phyloP scores from a whole-genome alignment of 805 yeast genomes.

The Jamesozyma lodderae region DNA sequence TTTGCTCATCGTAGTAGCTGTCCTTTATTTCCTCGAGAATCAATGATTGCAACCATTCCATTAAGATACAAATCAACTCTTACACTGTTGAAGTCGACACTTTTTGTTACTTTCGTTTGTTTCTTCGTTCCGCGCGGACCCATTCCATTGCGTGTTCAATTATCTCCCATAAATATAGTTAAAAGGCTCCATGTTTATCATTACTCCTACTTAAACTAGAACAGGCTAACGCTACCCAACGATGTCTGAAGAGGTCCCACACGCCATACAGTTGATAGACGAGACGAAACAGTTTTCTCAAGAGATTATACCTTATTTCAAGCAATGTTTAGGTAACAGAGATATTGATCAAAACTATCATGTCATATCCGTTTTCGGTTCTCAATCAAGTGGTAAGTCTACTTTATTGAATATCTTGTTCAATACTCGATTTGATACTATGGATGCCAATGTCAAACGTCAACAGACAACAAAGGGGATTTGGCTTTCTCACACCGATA shows the following conservation, averaged over 20 bases:
- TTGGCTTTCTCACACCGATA: slow-evolving; percentile 57
- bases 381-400: slow-evolving; percentile 94
- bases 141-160: too few relatives aligned
- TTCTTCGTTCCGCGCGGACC: too few relatives aligned
- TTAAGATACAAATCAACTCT: too few relatives aligned
- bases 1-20: too few relatives aligned
- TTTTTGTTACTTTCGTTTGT: too few relatives aligned
- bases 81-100: too few relatives aligned
- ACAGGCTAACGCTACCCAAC: too few relatives aligned
- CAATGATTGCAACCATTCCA: too few relatives aligned
- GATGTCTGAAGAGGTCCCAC: slow-evolving; percentile 4
- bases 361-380: slow-evolving; percentile 91
- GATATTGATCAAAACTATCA: slow-evolving; percentile 69
- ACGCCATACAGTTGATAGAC: slow-evolving; percentile 44
- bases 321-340: slow-evolving; percentile 14
- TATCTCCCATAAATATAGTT: too few relatives aligned
- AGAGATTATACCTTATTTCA: slow-evolving; percentile 16
- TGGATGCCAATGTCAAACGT: slow-evolving; percentile 70
- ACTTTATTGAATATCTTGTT: slow-evolving; percentile 80
- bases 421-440: slow-evolving; percentile 82
- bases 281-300: slow-evolving; percentile 41
- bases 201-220: too few relatives aligned
- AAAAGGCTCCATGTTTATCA: too few relatives aligned
- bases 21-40: too few relatives aligned
- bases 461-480: slow-evolving; percentile 88